phyloP scores from a whole-genome alignment of 2,329 filamentous ascomycete genomes.

The Helotiales sp. region DNA sequence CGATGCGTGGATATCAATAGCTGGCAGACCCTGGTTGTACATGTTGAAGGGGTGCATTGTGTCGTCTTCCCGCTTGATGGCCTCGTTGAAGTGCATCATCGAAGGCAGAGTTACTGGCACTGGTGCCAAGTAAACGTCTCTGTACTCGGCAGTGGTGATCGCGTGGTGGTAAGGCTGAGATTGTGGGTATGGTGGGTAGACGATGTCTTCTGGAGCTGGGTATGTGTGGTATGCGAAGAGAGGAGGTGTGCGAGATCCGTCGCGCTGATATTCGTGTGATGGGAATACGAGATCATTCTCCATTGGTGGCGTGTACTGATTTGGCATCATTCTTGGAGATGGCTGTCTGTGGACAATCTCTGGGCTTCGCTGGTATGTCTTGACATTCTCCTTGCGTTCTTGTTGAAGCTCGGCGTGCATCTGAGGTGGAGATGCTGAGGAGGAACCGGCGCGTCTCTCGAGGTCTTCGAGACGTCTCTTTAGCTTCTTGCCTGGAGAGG shows the following conservation, averaged over 20 bases:
- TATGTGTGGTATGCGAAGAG: conserved; percentile 69
- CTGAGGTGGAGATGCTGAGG: conserved; percentile 56
- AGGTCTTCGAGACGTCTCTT: conserved; percentile 87
- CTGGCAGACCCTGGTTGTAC: conserved; percentile 62
- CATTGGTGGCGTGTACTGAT: conserved; percentile 63
- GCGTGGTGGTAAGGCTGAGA: conserved; percentile 54
- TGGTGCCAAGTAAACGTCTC: conserved; percentile 56
- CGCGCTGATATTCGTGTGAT: conserved; percentile 62
- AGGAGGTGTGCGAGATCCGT: conserved; percentile 70
- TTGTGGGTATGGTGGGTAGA: conserved; percentile 59
- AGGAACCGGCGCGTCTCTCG: conserved; percentile 72
- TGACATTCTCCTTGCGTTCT: conserved; percentile 24
- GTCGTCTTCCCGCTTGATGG: conserved; percentile 67
- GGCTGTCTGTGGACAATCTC: conserved; percentile 40
- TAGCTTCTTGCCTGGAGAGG: conserved; percentile 77
- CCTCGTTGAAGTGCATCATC: conserved; percentile 62
- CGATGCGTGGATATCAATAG: conserved; percentile 61
- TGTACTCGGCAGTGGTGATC: conserved; percentile 42
- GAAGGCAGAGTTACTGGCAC: conserved; percentile 62
- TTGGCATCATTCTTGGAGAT: conserved; percentile 43
- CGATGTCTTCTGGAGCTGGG: conserved; percentile 63
- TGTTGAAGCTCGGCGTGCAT: conserved; percentile 48
- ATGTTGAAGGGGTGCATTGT: conserved; percentile 62
- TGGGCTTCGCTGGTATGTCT: conserved; percentile 33
- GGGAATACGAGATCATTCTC: conserved; percentile 67